These are phyloP conservation scores for Biscogniauxia marginata DNA, from an alignment of 2,329 filamentous ascomycete species.

Conservation along the genomic window DNA sequence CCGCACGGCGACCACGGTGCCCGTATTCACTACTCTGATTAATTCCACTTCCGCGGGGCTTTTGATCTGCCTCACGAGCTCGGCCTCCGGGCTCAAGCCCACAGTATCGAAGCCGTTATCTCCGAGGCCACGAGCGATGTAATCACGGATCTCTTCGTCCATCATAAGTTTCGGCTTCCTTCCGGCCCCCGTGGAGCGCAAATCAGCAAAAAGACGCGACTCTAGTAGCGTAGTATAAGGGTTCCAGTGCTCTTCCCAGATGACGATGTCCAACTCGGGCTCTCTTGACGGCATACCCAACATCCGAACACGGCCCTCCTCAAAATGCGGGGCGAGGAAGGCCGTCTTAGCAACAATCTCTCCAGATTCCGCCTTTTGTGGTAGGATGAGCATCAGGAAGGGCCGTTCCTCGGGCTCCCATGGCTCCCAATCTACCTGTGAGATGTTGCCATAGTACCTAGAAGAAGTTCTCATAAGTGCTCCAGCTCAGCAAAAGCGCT, in stretches of 20 bases:
- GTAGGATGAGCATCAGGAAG: slow-evolving; percentile 60
- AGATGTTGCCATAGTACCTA: slow-evolving; percentile 60
- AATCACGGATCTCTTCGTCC: slow-evolving; percentile 65
- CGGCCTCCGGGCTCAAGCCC: slow-evolving; percentile 52
- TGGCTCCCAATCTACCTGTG: slow-evolving; percentile 60
- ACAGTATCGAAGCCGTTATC: slow-evolving; percentile 54
- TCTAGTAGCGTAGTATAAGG: slow-evolving; percentile 55
- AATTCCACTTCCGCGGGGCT: slow-evolving; percentile 55
- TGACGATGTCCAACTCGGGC: slow-evolving; percentile 50
- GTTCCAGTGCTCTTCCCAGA: slow-evolving; percentile 65
- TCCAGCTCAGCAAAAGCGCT: no score
- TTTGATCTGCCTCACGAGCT: slow-evolving; percentile 59
- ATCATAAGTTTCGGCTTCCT: slow-evolving; percentile 51
- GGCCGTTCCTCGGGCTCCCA: slow-evolving; percentile 66
- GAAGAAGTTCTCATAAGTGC: not conserved
- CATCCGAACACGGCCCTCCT: slow-evolving; percentile 57
- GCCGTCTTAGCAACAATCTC: slow-evolving; percentile 51
- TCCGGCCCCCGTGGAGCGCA: slow-evolving; percentile 1
- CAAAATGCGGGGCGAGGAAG: slow-evolving; percentile 59
- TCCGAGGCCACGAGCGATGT: slow-evolving; percentile 56
- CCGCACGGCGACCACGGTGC: slow-evolving; percentile 59
- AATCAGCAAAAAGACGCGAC: slow-evolving; percentile 38
- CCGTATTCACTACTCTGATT: slow-evolving; percentile 61
- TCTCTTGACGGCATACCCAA: slow-evolving; percentile 56
- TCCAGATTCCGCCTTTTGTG: slow-evolving; percentile 39